Evolutionary conservation across 2,329 filamentous ascomycete species (phyloP).

Genomic region (Coniochaeta prunicola): DNA sequence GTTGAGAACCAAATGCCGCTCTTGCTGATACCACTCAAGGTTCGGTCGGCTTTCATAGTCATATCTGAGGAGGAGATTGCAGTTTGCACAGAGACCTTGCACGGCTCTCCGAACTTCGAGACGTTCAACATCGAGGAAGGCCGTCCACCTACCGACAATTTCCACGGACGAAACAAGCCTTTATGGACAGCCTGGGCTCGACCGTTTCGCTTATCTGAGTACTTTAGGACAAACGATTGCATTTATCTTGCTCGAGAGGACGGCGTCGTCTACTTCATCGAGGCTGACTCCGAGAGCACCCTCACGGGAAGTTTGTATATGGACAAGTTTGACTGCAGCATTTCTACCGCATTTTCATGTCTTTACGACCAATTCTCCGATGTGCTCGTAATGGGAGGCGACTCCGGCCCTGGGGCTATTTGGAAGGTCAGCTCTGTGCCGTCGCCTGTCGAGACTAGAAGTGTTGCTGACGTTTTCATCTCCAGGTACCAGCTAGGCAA

Average conservation of each 20-base stretch:
- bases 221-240: conserved; percentile 61
- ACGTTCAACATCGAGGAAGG: conserved; percentile 33
- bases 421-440: conserved; percentile 50
- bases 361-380: conserved; percentile 63
- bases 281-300: conserved; percentile 53
- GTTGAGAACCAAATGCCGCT: conserved; percentile 53
- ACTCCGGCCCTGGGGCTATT: conserved; percentile 69
- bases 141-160: conserved; percentile 30
- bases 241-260: conserved; percentile 87
- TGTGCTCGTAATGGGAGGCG: conserved; percentile 72
- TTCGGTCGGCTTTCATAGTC: conserved; percentile 63
- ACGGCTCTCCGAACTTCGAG: conserved; percentile 41
- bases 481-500: conserved; percentile 46
- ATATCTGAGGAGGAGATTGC: conserved; percentile 55
- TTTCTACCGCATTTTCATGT: conserved; percentile 76
- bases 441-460: neutral
- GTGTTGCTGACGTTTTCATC: conserved; percentile 4
- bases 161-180: conserved; percentile 41
- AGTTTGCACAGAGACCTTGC: conserved; percentile 47
- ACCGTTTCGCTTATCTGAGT: conserved; percentile 58
- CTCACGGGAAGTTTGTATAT: conserved; percentile 49
- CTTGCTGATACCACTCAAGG: conserved; percentile 64
- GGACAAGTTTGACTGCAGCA: conserved; percentile 63
- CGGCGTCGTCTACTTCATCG: conserved; percentile 67
- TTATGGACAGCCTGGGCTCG: conserved; percentile 83